phyloP scores from a whole-genome alignment of 2,329 filamentous ascomycete genomes.

The Clarireedia hainanense region DNA sequence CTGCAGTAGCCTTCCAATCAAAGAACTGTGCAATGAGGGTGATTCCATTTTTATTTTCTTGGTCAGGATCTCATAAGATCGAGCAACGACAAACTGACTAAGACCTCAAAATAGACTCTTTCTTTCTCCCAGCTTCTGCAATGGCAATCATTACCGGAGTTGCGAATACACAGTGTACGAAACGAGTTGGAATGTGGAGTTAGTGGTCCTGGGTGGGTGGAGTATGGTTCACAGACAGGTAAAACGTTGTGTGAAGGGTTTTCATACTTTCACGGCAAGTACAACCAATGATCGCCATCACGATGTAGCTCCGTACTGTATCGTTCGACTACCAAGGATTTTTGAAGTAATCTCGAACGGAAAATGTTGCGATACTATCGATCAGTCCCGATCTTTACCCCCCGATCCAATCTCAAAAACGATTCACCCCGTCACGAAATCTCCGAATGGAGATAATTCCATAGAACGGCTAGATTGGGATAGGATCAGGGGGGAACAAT shows the following conservation, averaged over 20 bases:
- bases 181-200: neutral
- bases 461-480: constrained; percentile 1
- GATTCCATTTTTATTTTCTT: neutral
- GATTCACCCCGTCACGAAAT: constrained; percentile 17
- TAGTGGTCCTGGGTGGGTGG: neutral
- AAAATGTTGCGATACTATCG: constrained; percentile 3
- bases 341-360: neutral
- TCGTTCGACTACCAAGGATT: neutral
- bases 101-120: constrained; percentile 1
- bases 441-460: constrained; percentile 18
- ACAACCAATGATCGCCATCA: constrained; percentile 5
- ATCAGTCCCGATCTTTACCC: constrained; percentile 1
- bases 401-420: constrained; percentile 3
- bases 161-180: neutral
- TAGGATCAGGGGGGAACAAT: neutral
- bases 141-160: neutral
- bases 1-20: neutral
- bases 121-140: neutral
- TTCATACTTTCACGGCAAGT: neutral
- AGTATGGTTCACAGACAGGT: neutral
- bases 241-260: neutral
- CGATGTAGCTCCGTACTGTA: neutral
- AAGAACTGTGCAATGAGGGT: neutral
- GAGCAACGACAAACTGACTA: neutral
- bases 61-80: too few relatives aligned